Evolutionary conservation across 371 early-diverging fungal genomes (phyloP).

Genomic region (Mycotypha africana): DNA sequence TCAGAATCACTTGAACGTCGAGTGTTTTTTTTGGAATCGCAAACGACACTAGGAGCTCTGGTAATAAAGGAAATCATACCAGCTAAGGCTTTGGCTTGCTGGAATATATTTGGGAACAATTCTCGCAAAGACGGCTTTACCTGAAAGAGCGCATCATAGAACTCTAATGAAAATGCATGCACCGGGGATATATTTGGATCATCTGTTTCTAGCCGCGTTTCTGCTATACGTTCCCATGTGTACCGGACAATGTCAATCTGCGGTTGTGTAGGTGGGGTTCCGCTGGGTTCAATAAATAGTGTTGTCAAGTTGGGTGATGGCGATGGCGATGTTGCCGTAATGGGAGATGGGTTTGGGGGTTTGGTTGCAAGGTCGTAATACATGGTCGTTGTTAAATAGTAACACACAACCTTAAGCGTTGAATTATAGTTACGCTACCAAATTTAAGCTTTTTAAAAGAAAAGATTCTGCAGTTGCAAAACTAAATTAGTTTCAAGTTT

Average conservation of each 20-base stretch:
- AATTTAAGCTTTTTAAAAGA: too few species aligned
- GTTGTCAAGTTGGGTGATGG: background rate
- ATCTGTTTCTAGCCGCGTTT: slow-evolving; percentile 13
- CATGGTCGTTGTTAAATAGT: too few species aligned
- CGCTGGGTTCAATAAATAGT: background rate
- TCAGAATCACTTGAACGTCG: too few species aligned
- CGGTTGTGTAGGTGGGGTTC: slow-evolving; percentile 15
- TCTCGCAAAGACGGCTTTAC: slow-evolving; percentile 12
- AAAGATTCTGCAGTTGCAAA: too few species aligned
- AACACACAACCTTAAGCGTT: too few species aligned
- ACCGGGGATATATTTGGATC: slow-evolving; percentile 16
- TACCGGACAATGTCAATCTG: slow-evolving; percentile 22
- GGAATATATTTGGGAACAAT: slow-evolving; percentile 21
- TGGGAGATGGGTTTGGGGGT: too few species aligned
- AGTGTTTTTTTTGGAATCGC: too few species aligned
- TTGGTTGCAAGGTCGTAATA: too few species aligned
- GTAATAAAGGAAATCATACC: slow-evolving; percentile 25
- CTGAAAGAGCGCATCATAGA: slow-evolving; percentile 25
- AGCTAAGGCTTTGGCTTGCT: slow-evolving; percentile 28
- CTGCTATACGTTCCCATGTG: slow-evolving; percentile 24
- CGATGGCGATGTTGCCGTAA: too few species aligned
- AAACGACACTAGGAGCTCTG: slow-evolving; percentile 7
- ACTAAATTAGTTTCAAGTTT: too few species aligned
- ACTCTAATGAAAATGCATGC: slow-evolving; percentile 26
- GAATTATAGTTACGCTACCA: too few species aligned